Evolutionary conservation across 2,329 filamentous ascomycete species (phyloP), one percentile per base, ranked within the genome.

Genomic region (Boeremia lycopersici): DNA sequence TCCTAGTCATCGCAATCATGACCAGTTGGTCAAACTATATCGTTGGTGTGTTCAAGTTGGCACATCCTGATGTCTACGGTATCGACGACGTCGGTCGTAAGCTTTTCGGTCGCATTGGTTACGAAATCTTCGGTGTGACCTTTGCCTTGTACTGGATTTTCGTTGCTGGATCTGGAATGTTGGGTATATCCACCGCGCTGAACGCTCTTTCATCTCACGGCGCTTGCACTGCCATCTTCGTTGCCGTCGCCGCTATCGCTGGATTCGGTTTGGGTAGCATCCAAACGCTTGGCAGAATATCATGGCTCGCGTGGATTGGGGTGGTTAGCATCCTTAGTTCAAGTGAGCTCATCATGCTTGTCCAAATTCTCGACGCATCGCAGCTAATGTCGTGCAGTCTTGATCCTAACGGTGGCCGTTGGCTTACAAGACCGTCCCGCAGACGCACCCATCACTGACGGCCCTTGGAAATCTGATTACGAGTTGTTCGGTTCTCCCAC

Each of bases 151-250:
- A 60, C 35, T 67, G 62, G 60, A 67, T 68, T n/a, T 89, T 90
- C 74, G 82, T 89, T 60, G 86, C 88, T 71, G 86, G 84, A 33
- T 88, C 86, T 17, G 89, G 91, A 73, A 81, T 88, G 58, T 76
- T 90, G 60, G 88, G 28, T 67, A 83, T 67, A 8, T 58, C 64
- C 0, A 69, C 60, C 23, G 61, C 52, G 10, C 35, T 67, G 23
- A 69, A 66, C 48, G 80, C 78, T 80, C 58, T 90, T 85, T 69
- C 78, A 78, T 41, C 87, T 3, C 81, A 88, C 57, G 84, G 81
- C 1, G 81, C 84, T 0, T 90, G 86, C 71, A 86, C 85, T 11
- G 84, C 89, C 50, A 78, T 86, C 2, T 89, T 86, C 74, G 84
- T 83, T 4, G 77, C 86, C 15, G 78, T 87, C 1, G 86, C 85